Evolutionary conservation across 192 early-diverging fungal genomes (phyloP), one percentile per base, ranked within the genome.

Genomic region (Coemansia sp.): DNA sequence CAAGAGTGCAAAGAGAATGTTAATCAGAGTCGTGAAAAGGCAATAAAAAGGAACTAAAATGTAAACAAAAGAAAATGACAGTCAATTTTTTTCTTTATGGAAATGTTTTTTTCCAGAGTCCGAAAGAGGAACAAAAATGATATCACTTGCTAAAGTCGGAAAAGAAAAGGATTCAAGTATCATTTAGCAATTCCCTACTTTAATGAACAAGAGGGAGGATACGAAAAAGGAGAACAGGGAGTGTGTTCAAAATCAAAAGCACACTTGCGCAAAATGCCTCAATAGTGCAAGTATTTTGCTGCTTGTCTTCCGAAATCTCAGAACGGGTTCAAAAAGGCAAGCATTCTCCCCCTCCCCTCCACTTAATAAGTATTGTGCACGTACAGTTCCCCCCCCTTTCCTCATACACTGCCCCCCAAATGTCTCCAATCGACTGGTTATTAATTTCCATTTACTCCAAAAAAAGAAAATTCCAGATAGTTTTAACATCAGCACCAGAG

Each of bases 41-140:
- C n/a, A 44, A 38, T 16, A 18, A 62, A 24, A 3, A 62, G 21
- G 34, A 32, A 22, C 22, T 26, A 22, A 65, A 49, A 65, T 23
- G n/a, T 21, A 65, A 30, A 14, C 49, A 58, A 48, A 58, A 62
- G 16, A 22, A 12, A n/a, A n/a, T n/a, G 9, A 31, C 54, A 19
- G 8, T 14, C 31, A n/a, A 4, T 38, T 54, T 44, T 16, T 49
- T 8, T 58, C 60, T 22, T 32, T 6, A 34, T 14, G 12, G 38
- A 44, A 44, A 5, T 56, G 41, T 54, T 19, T 49, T 7, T 58
- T 69, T 24, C 16, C 12, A 44, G 38, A 44, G 38, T 44, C 38
- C 38, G 38, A 44, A 16, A 44, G 38, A 44, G 14, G 6, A 30
- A 30, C 28, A 30, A 30, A 30, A 30, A 30, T 30, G 28, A 44